Evolutionary conservation across 371 early-diverging fungal species (phyloP).

Genomic region (Mucor racemosus): DNA sequence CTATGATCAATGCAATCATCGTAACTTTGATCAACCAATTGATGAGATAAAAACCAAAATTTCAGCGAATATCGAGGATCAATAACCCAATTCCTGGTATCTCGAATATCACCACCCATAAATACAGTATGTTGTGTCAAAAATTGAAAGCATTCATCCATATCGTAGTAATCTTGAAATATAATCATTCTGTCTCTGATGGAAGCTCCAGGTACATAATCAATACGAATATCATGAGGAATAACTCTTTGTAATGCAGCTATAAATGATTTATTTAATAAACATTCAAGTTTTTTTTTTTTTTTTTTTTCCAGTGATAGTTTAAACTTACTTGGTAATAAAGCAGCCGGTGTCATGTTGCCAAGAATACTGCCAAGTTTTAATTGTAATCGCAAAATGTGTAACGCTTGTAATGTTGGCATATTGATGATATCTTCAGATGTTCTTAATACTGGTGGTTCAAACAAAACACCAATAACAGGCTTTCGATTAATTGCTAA

Average conservation of each 20-base stretch:
- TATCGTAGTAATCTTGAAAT: slow-evolving; percentile 45
- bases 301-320: too few species aligned
- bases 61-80: slow-evolving; percentile 48
- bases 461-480: slow-evolving; percentile 26
- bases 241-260: slow-evolving; percentile 46
- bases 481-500: slow-evolving; percentile 24
- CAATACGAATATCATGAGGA: slow-evolving; percentile 52
- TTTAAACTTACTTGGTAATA: slow-evolving; percentile 43
- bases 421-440: slow-evolving; percentile 39
- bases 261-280: neutral
- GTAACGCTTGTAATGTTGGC: slow-evolving; percentile 47
- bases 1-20: slow-evolving; percentile 12
- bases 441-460: slow-evolving; percentile 34
- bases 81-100: slow-evolving; percentile 52
- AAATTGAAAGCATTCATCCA: slow-evolving; percentile 48
- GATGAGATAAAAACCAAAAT: slow-evolving; percentile 54
- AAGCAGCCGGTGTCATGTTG: slow-evolving; percentile 10
- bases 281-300: neutral
- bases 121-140: slow-evolving; percentile 49
- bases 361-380: slow-evolving; percentile 41
- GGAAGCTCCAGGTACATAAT: slow-evolving; percentile 36
- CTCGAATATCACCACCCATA: slow-evolving; percentile 55
- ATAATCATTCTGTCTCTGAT: slow-evolving; percentile 51
- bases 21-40: slow-evolving; percentile 23
- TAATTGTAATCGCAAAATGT: slow-evolving; percentile 43